Percentiles rank a stretch among this genome's conserved stretches.
Evolutionary conservation across 257 asterid genomes (phyloP).

Genomic region (Nicotiana tomentosiformis): DNA sequence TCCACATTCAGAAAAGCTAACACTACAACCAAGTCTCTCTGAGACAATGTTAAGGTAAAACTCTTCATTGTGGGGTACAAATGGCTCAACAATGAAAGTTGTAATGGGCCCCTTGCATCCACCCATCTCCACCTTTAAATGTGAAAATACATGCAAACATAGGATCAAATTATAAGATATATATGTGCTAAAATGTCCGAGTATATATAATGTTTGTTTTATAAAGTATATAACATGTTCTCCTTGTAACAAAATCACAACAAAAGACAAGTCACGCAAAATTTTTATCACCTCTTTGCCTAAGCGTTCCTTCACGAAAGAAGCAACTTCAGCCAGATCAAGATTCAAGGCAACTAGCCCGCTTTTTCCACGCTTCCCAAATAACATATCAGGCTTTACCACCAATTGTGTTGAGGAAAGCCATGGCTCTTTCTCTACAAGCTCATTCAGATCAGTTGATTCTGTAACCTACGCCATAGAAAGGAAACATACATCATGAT

Average conservation of each 20-base stretch:
- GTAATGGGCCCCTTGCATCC: slow-evolving; percentile 93
- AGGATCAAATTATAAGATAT: background rate
- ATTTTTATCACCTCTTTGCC: slow-evolving; percentile 66
- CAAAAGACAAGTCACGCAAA: slow-evolving; percentile 32
- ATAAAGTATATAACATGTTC: slow-evolving; percentile 24
- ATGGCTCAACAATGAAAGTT: slow-evolving; percentile 88
- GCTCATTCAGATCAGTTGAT: slow-evolving; percentile 63
- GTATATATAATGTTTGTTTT: background rate
- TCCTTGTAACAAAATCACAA: slow-evolving; percentile 73
- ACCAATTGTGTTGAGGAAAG: slow-evolving; percentile 68
- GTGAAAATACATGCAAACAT: background rate
- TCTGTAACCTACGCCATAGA: slow-evolving; percentile 55
- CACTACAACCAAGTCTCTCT: slow-evolving; percentile 84
- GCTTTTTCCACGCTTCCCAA: slow-evolving; percentile 92
- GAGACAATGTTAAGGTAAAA: slow-evolving; percentile 78
- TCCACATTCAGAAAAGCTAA: slow-evolving; percentile 92
- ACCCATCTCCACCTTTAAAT: slow-evolving; percentile 76
- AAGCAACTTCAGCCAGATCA: slow-evolving; percentile 68
- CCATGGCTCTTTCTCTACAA: slow-evolving; percentile 76
- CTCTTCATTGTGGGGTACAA: slow-evolving; percentile 81
- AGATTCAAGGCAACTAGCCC: slow-evolving; percentile 85
- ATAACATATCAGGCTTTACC: slow-evolving; percentile 88
- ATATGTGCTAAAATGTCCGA: too few relatives aligned
- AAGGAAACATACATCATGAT: background rate
- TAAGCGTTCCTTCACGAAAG: slow-evolving; percentile 71